A percentile compares a stretch with the other conserved stretches of the same genome.
Conservation (phyloP, 1,284 basidiomycete species). For the Boletus semigastroideus region DNA sequence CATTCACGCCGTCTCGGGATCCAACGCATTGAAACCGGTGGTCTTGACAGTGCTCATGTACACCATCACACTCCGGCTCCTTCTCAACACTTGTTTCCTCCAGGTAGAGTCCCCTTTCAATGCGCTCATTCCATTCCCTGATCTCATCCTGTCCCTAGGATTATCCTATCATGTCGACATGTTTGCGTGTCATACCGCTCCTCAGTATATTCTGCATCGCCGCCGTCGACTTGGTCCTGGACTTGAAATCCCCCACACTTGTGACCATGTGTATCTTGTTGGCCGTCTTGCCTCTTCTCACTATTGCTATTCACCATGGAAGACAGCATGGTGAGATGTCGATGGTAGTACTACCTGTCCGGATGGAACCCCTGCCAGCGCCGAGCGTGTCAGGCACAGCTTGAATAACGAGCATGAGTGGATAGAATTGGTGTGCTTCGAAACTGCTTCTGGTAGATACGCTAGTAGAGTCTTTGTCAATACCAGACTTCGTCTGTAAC, state of each 20-base stretch:
- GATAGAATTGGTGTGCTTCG: too few species aligned
- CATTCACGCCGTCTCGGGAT: slow-evolving; percentile 8
- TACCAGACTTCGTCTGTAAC: too few species aligned
- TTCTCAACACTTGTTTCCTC: too few species aligned
- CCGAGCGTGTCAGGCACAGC: too few species aligned
- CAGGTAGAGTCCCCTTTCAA: too few species aligned
- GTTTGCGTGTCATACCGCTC: slow-evolving; percentile 21
- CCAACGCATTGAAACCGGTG: slow-evolving; percentile 5
- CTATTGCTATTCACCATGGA: background rate
- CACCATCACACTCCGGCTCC: too few species aligned
- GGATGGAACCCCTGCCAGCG: background rate
- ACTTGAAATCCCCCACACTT: slow-evolving; percentile 9
- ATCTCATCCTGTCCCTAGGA: background rate
- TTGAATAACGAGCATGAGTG: background rate
- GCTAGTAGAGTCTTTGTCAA: too few species aligned
- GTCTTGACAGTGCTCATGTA: too few species aligned
- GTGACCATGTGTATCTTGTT: slow-evolving; percentile 3
- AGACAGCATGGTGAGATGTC: background rate
- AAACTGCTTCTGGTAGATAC: too few species aligned
- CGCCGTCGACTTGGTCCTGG: slow-evolving; percentile 8
- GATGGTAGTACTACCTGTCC: background rate
- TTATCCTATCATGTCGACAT: slow-evolving; percentile 5
- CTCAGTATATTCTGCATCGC: slow-evolving; percentile 15
- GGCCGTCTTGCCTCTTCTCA: slow-evolving; percentile 10
- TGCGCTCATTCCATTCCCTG: background rate